Percentiles rank a stretch among this genome's conserved stretches.
phyloP scores from a whole-genome alignment of 352 stramenopile genomes.

The Pythium diclinum region DNA sequence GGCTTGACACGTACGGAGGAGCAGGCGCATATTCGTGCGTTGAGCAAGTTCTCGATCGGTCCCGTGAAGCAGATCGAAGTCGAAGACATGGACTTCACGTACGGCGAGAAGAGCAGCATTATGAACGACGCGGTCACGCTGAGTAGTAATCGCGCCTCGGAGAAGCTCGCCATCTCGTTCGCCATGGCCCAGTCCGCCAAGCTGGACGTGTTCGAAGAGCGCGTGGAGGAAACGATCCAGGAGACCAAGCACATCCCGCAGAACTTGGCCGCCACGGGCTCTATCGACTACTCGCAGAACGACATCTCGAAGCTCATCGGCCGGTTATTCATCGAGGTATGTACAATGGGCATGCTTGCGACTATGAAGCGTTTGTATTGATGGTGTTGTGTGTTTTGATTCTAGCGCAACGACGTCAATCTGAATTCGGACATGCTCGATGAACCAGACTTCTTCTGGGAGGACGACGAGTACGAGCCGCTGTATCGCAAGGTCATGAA shows the following conservation, averaged over 20 bases:
- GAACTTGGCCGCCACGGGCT: constrained; percentile 82
- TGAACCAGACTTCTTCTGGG: constrained; percentile 93
- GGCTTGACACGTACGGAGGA: constrained; percentile 80
- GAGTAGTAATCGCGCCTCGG: constrained; percentile 69
- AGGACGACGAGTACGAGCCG: constrained; percentile 90
- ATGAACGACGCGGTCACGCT: constrained; percentile 87
- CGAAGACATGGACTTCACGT: constrained; percentile 89
- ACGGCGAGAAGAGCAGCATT: constrained; percentile 60
- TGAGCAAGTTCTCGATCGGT: constrained; percentile 59
- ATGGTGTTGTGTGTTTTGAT: constrained; percentile 3
- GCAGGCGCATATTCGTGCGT: constrained; percentile 61
- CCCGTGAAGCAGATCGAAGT: constrained; percentile 82
- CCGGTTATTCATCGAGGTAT: constrained; percentile 85
- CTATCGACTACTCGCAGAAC: constrained; percentile 88
- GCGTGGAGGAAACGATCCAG: constrained; percentile 86
- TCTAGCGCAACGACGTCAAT: constrained; percentile 89
- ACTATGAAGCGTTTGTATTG: not conserved
- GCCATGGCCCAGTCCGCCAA: constrained; percentile 92
- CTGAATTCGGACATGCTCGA: constrained; percentile 94
- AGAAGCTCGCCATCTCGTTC: constrained; percentile 92
- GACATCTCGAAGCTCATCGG: constrained; percentile 92
- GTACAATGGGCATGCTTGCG: not conserved
- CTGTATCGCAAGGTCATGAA: constrained; percentile 92
- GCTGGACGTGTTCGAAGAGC: constrained; percentile 92
- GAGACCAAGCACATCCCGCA: constrained; percentile 88